Conservation (phyloP, 208 protist species). For the Naegleria gruberi region DNA sequence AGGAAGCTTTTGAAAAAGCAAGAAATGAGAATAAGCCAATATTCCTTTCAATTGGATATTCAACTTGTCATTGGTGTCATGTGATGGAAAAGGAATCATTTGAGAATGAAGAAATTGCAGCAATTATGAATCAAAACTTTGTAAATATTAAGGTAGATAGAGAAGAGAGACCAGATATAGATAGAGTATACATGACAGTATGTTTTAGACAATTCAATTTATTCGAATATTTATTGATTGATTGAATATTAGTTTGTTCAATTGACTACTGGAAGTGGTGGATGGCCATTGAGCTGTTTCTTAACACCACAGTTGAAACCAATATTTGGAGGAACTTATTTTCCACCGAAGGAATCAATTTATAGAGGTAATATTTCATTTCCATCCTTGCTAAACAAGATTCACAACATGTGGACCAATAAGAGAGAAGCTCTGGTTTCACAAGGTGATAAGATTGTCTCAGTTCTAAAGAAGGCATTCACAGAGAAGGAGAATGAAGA, state of each 20-base stretch:
- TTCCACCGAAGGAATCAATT: slow-evolving; percentile 20
- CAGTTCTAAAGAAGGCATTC: background rate
- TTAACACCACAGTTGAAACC: slow-evolving; percentile 39
- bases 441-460: slow-evolving; percentile 4
- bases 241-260: too few species aligned
- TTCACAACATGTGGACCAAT: slow-evolving; percentile 26
- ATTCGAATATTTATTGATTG: background rate
- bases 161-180: slow-evolving; percentile 48
- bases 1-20: slow-evolving; percentile 45
- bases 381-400: background rate
- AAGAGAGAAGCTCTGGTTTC: slow-evolving; percentile 13
- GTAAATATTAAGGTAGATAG: slow-evolving; percentile 48
- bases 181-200: slow-evolving; percentile 46
- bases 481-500: background rate
- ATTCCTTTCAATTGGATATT: slow-evolving; percentile 52
- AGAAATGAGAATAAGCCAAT: slow-evolving; percentile 44
- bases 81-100: slow-evolving; percentile 55
- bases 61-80: slow-evolving; percentile 52
- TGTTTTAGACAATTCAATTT: background rate
- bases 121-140: slow-evolving; percentile 46
- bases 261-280: slow-evolving; percentile 31
- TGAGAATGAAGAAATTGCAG: slow-evolving; percentile 41
- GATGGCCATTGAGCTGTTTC: slow-evolving; percentile 45
- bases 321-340: slow-evolving; percentile 42
- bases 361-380: slow-evolving; percentile 24